phyloP scores from a whole-genome alignment of 257 asterid genomes.

The Scutellaria barbata region DNA sequence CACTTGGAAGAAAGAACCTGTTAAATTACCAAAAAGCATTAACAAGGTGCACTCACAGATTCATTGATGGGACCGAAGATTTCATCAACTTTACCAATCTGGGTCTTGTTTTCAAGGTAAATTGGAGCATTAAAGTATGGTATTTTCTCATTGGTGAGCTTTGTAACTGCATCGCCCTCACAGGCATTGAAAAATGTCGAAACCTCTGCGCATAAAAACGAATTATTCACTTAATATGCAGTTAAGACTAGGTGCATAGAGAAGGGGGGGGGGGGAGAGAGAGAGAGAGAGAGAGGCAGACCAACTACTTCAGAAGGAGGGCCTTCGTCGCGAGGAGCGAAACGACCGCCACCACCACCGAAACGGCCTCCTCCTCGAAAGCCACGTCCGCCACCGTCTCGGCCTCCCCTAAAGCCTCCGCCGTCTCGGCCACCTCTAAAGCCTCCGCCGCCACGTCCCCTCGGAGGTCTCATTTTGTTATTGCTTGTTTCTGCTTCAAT shows the following conservation, averaged over 20 bases:
- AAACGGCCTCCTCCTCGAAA: slow-evolving; percentile 59
- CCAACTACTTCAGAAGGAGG: slow-evolving; percentile 79
- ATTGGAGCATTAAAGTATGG: slow-evolving; percentile 96
- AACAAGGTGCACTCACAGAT: slow-evolving; percentile 61
- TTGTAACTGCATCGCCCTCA: slow-evolving; percentile 96
- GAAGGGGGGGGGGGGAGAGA: slow-evolving; percentile 38
- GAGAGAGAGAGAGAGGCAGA: slow-evolving; percentile 31
- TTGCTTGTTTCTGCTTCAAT: background rate
- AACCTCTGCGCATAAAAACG: slow-evolving; percentile 59
- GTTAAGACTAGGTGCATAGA: background rate
- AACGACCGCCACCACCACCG: slow-evolving; percentile 52
- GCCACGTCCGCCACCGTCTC: slow-evolving; percentile 60
- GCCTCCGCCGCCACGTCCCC: slow-evolving; percentile 92
- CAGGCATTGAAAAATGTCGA: slow-evolving; percentile 80
- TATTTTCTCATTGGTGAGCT: slow-evolving; percentile 82
- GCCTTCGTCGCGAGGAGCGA: slow-evolving; percentile 68
- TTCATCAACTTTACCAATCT: slow-evolving; percentile 97
- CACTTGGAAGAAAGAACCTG: background rate
- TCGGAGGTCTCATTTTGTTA: slow-evolving; percentile 83
- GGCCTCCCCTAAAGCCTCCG: slow-evolving; percentile 47
- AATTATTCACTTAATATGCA: slow-evolving; percentile 1
- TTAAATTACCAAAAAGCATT: background rate
- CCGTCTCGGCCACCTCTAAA: slow-evolving; percentile 77
- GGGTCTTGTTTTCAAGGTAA: slow-evolving; percentile 89
- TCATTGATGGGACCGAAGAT: slow-evolving; percentile 97